A percentile compares a stretch with the other conserved stretches of the same genome.
Evolutionary conservation across 805 yeast genomes (phyloP).

Genomic region (Candida cerambycidarum): DNA sequence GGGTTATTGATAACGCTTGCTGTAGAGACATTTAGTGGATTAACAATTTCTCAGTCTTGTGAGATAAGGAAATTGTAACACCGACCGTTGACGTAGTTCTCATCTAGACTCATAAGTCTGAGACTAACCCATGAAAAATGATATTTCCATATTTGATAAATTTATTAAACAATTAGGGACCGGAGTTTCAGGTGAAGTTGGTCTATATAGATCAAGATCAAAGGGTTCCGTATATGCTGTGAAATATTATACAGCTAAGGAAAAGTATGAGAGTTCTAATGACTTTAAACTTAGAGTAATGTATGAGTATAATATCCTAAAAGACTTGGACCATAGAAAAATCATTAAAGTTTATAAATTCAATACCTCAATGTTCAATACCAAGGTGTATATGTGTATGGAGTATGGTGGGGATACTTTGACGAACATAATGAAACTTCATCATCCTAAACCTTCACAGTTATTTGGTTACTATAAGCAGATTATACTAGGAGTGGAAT

Average conservation of each 20-base stretch:
- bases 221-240: constrained; percentile 39
- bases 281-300: constrained; percentile 40
- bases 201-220: constrained; percentile 5
- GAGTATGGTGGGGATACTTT: constrained; percentile 22
- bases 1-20: not conserved
- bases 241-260: constrained; percentile 44
- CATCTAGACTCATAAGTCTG: too few relatives aligned
- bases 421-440: constrained; percentile 13
- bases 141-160: constrained; percentile 7
- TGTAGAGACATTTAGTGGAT: not conserved
- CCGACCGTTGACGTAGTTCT: too few relatives aligned
- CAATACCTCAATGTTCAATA: constrained; percentile 16
- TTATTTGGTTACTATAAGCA: constrained; percentile 42
- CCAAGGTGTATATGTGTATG: constrained; percentile 23
- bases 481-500: constrained; percentile 34
- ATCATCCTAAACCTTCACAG: constrained; percentile 10
- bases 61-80: too few relatives aligned
- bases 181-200: constrained; percentile 15
- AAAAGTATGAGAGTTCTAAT: constrained; percentile 35
- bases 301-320: constrained; percentile 36
- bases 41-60: not conserved
- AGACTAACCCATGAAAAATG: constrained; percentile 2
- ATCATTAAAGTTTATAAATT: constrained; percentile 35
- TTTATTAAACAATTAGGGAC: not conserved
- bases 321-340: constrained; percentile 28